A percentile compares a stretch with the other conserved stretches of the same genome.
Evolutionary conservation across 176 grass and related monocot species (phyloP).

Genomic region (Phoenix roebelenii): DNA sequence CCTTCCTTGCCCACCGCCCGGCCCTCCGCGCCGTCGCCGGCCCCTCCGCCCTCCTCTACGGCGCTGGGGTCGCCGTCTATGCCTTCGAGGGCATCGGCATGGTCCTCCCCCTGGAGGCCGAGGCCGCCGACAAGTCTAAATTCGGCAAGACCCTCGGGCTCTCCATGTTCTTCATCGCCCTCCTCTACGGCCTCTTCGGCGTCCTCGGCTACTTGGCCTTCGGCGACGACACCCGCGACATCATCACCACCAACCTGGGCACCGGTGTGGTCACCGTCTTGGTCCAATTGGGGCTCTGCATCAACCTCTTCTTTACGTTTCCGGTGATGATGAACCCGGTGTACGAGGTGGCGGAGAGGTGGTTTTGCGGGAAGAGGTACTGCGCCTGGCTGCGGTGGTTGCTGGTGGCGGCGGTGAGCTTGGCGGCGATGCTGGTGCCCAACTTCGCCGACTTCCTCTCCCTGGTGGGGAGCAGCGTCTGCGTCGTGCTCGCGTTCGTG

Average conservation of each 20-base stretch:
- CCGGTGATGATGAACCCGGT: conserved; percentile 74
- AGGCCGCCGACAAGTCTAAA: conserved; percentile 69
- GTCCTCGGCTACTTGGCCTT: conserved; percentile 3
- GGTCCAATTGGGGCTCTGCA: conserved; percentile 85
- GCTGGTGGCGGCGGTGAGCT: no score
- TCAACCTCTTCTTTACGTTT: conserved; percentile 97
- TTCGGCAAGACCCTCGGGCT: conserved; percentile 60
- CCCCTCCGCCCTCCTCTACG: neutral
- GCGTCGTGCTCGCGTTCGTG: conserved; percentile 75
- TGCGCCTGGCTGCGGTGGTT: no score
- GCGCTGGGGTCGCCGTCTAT: neutral
- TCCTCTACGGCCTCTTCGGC: conserved; percentile 1
- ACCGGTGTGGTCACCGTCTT: conserved; percentile 21
- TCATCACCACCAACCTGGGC: conserved; percentile 3
- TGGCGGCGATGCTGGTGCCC: no score
- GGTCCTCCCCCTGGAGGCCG: neutral
- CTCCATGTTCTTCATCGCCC: conserved; percentile 67
- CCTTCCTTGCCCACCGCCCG: conserved; percentile 7
- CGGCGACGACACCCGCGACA: conserved; percentile 2
- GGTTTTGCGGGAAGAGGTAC: no score
- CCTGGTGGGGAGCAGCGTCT: neutral
- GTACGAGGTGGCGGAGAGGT: no score
- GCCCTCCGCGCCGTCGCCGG: conserved; percentile 12
- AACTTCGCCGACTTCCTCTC: no score
- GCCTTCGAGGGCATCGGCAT: conserved; percentile 4